phyloP scores from a whole-genome alignment of 805 yeast genomes.

The Wickerhamomyces ciferrii region DNA sequence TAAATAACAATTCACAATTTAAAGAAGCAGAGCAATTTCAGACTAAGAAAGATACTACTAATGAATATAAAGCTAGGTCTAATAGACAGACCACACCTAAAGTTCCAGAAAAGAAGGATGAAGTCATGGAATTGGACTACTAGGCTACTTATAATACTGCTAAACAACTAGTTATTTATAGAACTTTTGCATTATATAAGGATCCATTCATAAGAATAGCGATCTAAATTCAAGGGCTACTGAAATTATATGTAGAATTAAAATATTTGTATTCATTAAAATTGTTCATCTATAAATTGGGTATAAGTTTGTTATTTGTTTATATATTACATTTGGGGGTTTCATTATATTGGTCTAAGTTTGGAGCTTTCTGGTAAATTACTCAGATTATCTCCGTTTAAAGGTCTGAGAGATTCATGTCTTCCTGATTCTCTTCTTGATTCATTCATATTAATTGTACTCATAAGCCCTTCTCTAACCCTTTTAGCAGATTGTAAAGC shows the following conservation, averaged over 20 bases:
- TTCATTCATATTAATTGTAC: constrained; percentile 16
- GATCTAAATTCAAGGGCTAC: no score
- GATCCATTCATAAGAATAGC: no score
- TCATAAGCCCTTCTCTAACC: constrained; percentile 37
- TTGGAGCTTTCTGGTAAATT: background rate
- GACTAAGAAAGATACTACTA: background rate
- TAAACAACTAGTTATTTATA: no score
- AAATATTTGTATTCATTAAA: background rate
- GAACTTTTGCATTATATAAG: no score
- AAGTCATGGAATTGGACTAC: background rate
- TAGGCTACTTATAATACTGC: no score
- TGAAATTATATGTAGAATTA: background rate
- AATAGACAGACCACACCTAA: background rate
- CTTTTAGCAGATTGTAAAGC: constrained; percentile 65
- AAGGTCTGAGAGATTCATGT: constrained; percentile 13
- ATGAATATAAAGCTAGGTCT: background rate
- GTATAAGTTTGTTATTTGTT: background rate
- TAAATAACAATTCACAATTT: background rate
- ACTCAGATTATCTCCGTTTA: constrained; percentile 11
- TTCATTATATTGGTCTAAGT: background rate
- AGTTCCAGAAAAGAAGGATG: background rate
- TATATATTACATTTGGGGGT: background rate
- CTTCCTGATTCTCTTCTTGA: constrained; percentile 16
- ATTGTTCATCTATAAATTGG: background rate
- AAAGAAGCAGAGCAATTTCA: background rate